Evolutionary conservation across 2,329 filamentous ascomycete species (phyloP), one percentile per base, ranked within the genome.

Genomic region (Onygenales sp.): DNA sequence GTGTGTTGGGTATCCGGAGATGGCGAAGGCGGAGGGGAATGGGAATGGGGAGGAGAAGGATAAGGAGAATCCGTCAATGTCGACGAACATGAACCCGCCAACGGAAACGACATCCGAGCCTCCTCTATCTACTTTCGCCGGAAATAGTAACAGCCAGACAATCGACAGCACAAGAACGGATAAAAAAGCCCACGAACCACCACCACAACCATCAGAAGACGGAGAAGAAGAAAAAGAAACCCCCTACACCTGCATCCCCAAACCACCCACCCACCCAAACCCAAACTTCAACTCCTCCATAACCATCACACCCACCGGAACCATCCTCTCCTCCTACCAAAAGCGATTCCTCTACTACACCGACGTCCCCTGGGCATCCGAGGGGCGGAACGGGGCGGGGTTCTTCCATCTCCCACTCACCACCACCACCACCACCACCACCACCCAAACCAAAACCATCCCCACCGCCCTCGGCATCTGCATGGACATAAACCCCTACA

Each of bases 321-420:
- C 72, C n/a, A 67, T 82, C 2, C 59, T 84, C 10, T 68, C 72
- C 44, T 82, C 83, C 61, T 84, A 85, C 66, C 78, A 81, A 57
- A 85, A 85, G 64, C 74, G 74, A 9, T 84, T 84, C 59, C 75
- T 85, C 55, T 85, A 84, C 70, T 84, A 82, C 66, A 84, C 82
- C 6, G 82, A 85, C 60, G 82, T 84, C 61, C 80, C 77, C 1
- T 85, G 82, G 82, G 80, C 82, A 2, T 61, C 70, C 13, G 79
- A 68, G 77, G 78, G 2, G 55, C 56, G 7, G 55, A 58, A 56
- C 50, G 54, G 57, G 13, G 59, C 21, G 60, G 66, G 34, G 63
- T 66, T 56, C 61, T 62, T 57, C 21, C 33, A 62, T n/a, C 54
- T 71, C 33, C 43, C 55, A 46, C 37, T 56, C 58, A 42, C 43